phyloP scores from a whole-genome alignment of 306 rosid species.

The Quercus ilex region DNA sequence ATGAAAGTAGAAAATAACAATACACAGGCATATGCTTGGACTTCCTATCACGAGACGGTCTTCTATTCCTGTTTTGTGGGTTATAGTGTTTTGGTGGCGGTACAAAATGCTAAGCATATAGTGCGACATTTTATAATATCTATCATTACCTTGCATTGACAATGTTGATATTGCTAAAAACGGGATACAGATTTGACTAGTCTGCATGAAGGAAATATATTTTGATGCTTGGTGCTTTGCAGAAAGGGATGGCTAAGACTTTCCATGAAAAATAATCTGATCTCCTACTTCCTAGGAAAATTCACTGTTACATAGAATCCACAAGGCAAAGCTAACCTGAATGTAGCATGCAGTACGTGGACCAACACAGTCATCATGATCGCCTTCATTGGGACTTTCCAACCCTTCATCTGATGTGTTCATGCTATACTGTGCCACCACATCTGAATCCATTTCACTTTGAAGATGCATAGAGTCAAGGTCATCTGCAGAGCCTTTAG shows the following conservation, averaged over 20 bases:
- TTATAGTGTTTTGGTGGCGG: not conserved
- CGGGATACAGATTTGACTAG: not conserved
- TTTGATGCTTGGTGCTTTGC: not conserved
- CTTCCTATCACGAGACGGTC: not conserved
- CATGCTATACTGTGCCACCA: conserved; percentile 22
- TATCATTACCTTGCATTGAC: not conserved
- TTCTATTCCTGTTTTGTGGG: not conserved
- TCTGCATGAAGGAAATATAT: not conserved
- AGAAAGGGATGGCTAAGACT: not conserved
- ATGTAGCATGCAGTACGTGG: conserved; percentile 85
- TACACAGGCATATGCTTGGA: not conserved
- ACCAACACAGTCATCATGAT: conserved; percentile 76
- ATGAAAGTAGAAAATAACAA: not conserved
- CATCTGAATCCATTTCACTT: conserved; percentile 41
- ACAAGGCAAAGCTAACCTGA: conserved; percentile 50
- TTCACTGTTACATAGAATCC: not conserved
- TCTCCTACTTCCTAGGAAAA: not conserved
- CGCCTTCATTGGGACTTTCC: conserved; percentile 82
- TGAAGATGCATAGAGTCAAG: conserved; percentile 35
- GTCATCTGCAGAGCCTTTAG: conserved; percentile 35
- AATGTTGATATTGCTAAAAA: not conserved
- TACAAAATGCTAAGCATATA: not conserved
- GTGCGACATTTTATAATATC: not conserved
- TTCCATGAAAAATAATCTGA: not conserved
- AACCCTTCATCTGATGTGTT: conserved; percentile 57